A percentile compares a stretch with the other conserved stretches of the same genome.
phyloP scores from a whole-genome alignment of 257 asterid genomes.

The Solanum arcanum region DNA sequence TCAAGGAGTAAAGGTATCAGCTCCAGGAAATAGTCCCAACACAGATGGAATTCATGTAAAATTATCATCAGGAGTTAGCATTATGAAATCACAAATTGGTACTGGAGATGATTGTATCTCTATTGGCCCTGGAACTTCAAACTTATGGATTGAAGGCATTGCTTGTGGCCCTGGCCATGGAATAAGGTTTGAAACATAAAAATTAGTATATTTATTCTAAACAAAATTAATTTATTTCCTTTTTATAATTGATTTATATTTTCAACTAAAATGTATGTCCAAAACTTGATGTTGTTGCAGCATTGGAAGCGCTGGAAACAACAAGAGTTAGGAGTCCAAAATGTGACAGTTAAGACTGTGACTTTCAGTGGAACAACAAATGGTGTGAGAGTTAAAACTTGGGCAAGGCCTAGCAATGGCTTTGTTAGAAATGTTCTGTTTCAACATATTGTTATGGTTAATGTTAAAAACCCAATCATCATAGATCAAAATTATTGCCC shows the following conservation, averaged over 20 bases:
- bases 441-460: no score
- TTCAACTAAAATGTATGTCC: neutral
- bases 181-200: conserved; percentile 3
- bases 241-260: no score
- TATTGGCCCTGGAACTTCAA: neutral
- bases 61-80: neutral
- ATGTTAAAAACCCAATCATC: no score
- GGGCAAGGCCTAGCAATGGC: no score
- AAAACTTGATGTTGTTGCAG: neutral
- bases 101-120: conserved; percentile 4
- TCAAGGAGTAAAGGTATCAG: neutral
- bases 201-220: neutral
- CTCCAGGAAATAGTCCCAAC: conserved; percentile 12
- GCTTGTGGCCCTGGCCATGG: conserved; percentile 24
- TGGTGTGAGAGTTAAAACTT: no score
- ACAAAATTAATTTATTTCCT: neutral
- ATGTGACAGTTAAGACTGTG: no score
- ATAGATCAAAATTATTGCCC: no score
- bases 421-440: no score
- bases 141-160: conserved; percentile 9
- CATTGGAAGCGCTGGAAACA: neutral
- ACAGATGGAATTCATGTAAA: conserved; percentile 24
- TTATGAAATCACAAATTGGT: conserved; percentile 8
- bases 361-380: no score
- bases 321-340: neutral